Evolutionary conservation across 345 rosid genomes (phyloP).

Genomic region (Gossypium herbaceum): DNA sequence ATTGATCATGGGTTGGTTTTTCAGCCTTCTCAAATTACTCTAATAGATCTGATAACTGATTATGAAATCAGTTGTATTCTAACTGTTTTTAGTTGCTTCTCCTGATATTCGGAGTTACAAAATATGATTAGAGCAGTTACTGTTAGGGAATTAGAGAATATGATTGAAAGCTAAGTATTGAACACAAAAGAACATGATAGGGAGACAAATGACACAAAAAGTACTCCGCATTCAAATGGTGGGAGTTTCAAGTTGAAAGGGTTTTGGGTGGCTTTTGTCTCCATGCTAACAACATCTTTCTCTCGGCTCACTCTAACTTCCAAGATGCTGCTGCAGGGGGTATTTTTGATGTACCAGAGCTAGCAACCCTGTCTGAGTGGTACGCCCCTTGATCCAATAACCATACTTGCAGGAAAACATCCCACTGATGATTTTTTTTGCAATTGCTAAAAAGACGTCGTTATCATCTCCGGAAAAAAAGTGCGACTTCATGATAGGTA

Average conservation of each 20-base stretch:
- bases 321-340: constrained; percentile 19
- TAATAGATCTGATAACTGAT: too few species aligned
- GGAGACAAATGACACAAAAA: constrained; percentile 1
- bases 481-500: constrained; percentile 9
- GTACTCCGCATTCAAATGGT: background rate
- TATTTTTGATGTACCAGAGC: constrained; percentile 6
- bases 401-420: background rate
- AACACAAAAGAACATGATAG: background rate
- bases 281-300: constrained; percentile 26
- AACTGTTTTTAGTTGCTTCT: too few species aligned
- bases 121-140: background rate
- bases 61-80: too few species aligned
- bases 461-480: constrained; percentile 18
- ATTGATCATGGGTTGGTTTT: too few species aligned
- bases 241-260: background rate
- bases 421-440: too few species aligned
- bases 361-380: constrained; percentile 19
- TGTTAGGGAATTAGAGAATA: background rate
- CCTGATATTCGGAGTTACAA: background rate
- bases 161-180: constrained; percentile 4
- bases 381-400: constrained; percentile 6
- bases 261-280: constrained; percentile 25
- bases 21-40: too few species aligned
- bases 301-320: constrained; percentile 8
- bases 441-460: constrained; percentile 11